Evolutionary conservation across 331 rosid species (phyloP), one percentile per base, ranked within the genome.

Genomic region (Malus hybrid): DNA sequence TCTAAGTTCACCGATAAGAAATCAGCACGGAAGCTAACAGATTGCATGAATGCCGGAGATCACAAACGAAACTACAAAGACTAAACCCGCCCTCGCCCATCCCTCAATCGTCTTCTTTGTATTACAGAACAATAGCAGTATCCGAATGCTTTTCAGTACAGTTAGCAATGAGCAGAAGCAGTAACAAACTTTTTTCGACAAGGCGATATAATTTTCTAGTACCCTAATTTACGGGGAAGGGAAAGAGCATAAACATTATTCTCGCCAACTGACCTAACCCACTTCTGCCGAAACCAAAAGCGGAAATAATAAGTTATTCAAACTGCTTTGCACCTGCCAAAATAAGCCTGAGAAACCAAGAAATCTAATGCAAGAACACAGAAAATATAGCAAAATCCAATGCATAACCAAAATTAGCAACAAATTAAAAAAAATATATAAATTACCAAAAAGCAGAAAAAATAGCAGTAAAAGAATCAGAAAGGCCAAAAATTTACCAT

Each of bases 401-500:
- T 22, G 64, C 29, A 1, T 46, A 11, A 66, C 18, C 67, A 56
- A 67, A 73, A 79, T 31, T 15, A 6, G 34, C 6, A 20, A 76
- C 70, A 32, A 56, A 20, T 70, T 52, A 14, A 6, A 11, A 13
- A 52, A 50, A 7, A 10, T 18, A 5, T 11, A 59, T 18, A 34
- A 54, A 27, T 3, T 8, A 27, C 9, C 32, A 14, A 29, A 42
- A 42, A 13, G 32, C 44, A 32, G 46, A 24, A 10, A 62, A n/a
- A 62, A 16, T 71, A 70, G 52, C 31, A 15, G 34, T 22, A 6
- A 13, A 34, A 32, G 32, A 60, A 72, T 33, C 76, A 24, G 1
- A 44, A 65, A 67, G 48, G 36, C 22, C 33, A 54, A 67, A 67
- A 27, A 71, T 16, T 71, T 72, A 93, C 98, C 98, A 78, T 93